Evolutionary conservation across 441 rosid genomes (phyloP), one percentile per base, ranked within the genome.

Genomic region (Mallotus repandus): DNA sequence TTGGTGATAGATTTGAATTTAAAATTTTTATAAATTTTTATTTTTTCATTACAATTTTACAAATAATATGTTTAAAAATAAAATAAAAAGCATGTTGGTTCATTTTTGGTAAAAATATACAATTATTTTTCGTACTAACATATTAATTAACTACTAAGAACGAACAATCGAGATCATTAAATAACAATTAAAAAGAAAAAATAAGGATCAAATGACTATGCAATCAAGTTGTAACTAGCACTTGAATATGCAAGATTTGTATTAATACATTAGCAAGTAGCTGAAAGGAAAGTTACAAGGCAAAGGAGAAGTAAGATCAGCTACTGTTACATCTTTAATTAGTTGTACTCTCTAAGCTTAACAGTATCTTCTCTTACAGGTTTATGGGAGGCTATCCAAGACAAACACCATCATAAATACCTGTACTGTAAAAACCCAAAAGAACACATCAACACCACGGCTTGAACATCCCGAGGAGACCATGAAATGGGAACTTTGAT

Each of bases 381-480:
- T 60, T 77, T 81, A 72, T 35, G 18, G 21, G 62, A 56, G 72
- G 55, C 46, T 59, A 77, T 52, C 63, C 55, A 80, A 70, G 16
- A 82, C 21, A 12, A 73, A 72, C 67, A 72, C 74, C 75, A 71
- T 64, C 69, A 67, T 64, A 22, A 68, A 59, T 49, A 69, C 11
- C 32, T 80, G 67, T 38, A 80, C 78, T 59, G 72, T n/a, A 35
- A 81, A 54, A 59, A 81, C 63, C 78, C 63, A 74, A 73, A 75
- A 54, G n/a, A 82, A 72, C 73, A 80, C 86, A 74, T 57, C 53
- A 69, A 75, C 54, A 10, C 59, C 74, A 35, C 46, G 25, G 72
- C 79, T 84, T 76, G 88, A 77, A 73, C 62, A 82, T 79, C 92
- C 94, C 85, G 59, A 78, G 72, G 87, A 81, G 29, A 69, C 77